Percentiles rank a stretch among this genome's conserved stretches.
Conservation (phyloP, 2,329 filamentous ascomycete genomes). For the Diaporthe sp. region DNA sequence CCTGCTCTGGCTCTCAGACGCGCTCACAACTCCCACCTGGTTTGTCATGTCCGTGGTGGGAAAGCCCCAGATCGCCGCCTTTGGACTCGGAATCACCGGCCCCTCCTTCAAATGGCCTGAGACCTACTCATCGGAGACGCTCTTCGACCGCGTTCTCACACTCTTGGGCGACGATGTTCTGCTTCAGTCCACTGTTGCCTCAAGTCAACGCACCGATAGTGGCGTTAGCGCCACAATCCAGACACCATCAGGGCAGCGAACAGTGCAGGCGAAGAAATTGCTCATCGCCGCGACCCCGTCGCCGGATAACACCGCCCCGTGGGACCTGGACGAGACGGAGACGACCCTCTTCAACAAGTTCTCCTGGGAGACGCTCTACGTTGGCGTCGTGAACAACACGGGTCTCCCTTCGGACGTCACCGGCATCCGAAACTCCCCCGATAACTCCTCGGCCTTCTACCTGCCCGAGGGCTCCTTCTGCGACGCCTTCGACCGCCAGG, state of each 20-base stretch:
- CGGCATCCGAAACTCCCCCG: slow-evolving; percentile 25
- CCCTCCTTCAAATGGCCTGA: slow-evolving; percentile 30
- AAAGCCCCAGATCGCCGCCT: slow-evolving; percentile 10
- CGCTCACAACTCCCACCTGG: slow-evolving; percentile 25
- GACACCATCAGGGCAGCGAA: slow-evolving; percentile 41
- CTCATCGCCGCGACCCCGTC: slow-evolving; percentile 54
- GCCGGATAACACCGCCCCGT: slow-evolving; percentile 46
- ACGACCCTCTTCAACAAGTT: slow-evolving; percentile 37
- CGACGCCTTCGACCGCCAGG: slow-evolving; percentile 30
- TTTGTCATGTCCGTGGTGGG: slow-evolving; percentile 43
- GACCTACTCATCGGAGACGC: slow-evolving; percentile 49
- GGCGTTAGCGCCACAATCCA: slow-evolving; percentile 46
- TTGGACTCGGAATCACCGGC: slow-evolving; percentile 14
- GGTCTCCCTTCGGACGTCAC: slow-evolving; percentile 20
- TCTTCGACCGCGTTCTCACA: slow-evolving; percentile 52
- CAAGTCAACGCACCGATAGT: slow-evolving; percentile 45
- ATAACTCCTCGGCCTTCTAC: slow-evolving; percentile 9
- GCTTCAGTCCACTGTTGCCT: slow-evolving; percentile 49
- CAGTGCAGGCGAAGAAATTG: slow-evolving; percentile 50
- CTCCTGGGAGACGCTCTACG: slow-evolving; percentile 31
- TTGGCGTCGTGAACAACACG: slow-evolving; percentile 28
- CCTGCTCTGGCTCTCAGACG: slow-evolving; percentile 28
- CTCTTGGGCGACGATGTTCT: slow-evolving; percentile 51
- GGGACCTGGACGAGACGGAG: slow-evolving; percentile 50
- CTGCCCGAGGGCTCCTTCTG: slow-evolving; percentile 30